phyloP scores from a whole-genome alignment of 73 alveolate species.

The Paramecium sonneborni region DNA sequence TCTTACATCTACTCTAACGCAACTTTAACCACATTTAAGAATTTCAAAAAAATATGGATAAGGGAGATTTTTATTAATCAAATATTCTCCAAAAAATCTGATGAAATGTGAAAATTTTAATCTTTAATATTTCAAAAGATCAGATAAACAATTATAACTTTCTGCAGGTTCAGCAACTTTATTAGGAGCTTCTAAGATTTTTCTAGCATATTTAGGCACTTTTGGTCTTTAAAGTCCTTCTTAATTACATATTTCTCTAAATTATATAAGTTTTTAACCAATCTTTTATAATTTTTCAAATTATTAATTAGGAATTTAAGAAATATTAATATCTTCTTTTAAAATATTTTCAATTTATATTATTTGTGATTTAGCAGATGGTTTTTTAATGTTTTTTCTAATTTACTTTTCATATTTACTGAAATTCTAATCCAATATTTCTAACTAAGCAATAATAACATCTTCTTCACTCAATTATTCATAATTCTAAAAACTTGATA shows the following conservation, averaged over 20 bases:
- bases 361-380: background rate
- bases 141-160: background rate
- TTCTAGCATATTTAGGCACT: background rate
- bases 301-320: background rate
- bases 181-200: background rate
- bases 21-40: background rate
- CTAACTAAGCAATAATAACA: background rate
- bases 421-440: background rate
- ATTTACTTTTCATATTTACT: background rate
- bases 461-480: background rate
- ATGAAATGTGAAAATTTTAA: background rate
- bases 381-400: background rate
- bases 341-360: background rate
- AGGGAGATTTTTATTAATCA: background rate
- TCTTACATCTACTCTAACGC: background rate
- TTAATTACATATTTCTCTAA: background rate
- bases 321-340: background rate
- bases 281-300: background rate
- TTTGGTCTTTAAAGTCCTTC: background rate
- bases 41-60: background rate
- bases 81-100: background rate
- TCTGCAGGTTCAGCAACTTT: background rate
- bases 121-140: background rate
- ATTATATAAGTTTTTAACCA: background rate
- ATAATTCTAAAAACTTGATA: background rate